Evolutionary conservation across 2,329 filamentous ascomycete species (phyloP).

Genomic region (Stemphylium lycopersici): DNA sequence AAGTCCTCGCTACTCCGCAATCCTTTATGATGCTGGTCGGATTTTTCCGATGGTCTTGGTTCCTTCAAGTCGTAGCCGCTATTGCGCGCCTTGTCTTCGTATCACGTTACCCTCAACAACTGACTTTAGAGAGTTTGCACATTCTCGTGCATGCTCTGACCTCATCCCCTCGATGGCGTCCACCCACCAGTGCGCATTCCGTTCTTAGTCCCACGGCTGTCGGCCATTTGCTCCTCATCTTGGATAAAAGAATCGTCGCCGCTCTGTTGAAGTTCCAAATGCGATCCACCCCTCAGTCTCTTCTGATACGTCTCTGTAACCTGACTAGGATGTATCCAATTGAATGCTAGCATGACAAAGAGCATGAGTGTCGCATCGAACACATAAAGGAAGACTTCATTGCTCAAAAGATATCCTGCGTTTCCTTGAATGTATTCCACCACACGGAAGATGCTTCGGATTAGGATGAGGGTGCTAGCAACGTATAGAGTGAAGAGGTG

Average conservation of each 20-base stretch:
- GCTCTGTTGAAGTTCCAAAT: constrained; percentile 13
- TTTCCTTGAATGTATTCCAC: constrained; percentile 56
- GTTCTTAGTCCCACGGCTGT: background rate
- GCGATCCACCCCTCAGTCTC: constrained; percentile 2
- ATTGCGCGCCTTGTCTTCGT: too few species aligned
- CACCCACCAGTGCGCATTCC: background rate
- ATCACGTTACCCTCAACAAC: background rate
- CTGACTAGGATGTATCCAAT: constrained; percentile 46
- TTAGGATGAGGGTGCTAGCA: constrained; percentile 54
- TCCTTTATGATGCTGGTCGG: too few species aligned
- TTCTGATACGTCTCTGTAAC: constrained; percentile 24
- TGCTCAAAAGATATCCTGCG: constrained; percentile 51
- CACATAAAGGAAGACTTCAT: constrained; percentile 54
- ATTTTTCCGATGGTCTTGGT: too few species aligned
- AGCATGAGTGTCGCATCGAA: constrained; percentile 55
- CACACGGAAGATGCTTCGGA: constrained; percentile 58
- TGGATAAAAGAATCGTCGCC: background rate
- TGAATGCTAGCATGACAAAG: constrained; percentile 51
- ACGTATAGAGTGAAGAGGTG: constrained; percentile 54
- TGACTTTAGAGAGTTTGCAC: too few species aligned
- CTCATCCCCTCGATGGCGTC: background rate
- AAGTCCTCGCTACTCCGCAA: too few species aligned
- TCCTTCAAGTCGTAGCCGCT: too few species aligned
- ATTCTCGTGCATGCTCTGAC: background rate
- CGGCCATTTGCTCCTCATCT: constrained; percentile 1